Base-by-base conservation (phyloP, 257 asterid genomes). In the Ophiorrhiza pumila region DNA sequence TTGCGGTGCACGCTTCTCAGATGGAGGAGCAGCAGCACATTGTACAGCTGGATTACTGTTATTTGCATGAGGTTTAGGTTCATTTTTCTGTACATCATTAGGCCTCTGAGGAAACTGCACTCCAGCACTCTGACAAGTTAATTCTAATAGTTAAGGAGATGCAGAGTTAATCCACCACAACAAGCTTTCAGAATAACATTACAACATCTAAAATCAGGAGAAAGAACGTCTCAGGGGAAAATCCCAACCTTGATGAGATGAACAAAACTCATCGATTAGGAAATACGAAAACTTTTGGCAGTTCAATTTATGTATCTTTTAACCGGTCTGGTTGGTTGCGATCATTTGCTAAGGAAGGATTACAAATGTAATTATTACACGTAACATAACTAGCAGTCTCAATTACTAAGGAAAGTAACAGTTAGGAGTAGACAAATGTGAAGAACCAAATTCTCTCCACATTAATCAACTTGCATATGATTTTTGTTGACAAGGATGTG, bases 101-200 rank as follows among this genome's bases (percentile, higher is more conserved):
- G 91, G 82, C 79, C 89, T 87, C 87, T 84, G 88, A 69, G 97
- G 87, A 82, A 95, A 95, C 86, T 95, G 79, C 69, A 95, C 98
- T 71, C 97, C 98, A 68, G 95, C 92, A 84, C 85, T 90, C 99
- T 95, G 96, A 71, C 83, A 77, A 65, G 57, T 74, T 32, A 70
- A 35, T 57, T 55, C 20, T 6, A 35, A 7, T 37, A 20, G 49
- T 64, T 52, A 59, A 46, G 8, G 32, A 18, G 46, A 55, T n/a
- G 25, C 37, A 25, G 39, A 37, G 9, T 35, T 25, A n/a, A 9
- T 31, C 15, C 58, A 68, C 12, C 49, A 56, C 14, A 75, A 68
- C 46, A 45, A 58, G 62, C 62, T 31, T 35, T 29, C 5, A 20
- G 17, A 27, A 64, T 58, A 71, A 59, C 58, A 43, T 63, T 39